These are phyloP conservation scores for Neotropicomus parvogracilis DNA, from an alignment of 1,284 basidiomycete species.

Conservation along the genomic window DNA sequence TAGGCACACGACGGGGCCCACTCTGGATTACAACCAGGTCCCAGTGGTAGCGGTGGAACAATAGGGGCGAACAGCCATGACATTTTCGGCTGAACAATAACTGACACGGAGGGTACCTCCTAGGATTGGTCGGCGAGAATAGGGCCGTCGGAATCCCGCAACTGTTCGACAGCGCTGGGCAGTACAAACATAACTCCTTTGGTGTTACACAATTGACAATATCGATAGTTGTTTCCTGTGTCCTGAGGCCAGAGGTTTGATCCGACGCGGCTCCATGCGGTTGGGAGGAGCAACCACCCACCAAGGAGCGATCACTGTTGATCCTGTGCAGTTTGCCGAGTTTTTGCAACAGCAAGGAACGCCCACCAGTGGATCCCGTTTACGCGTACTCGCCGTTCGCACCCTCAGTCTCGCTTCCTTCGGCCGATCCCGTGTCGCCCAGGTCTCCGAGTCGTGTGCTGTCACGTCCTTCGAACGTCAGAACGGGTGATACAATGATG, in stretches of 20 bases:
- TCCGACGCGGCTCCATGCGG: conserved; percentile 3
- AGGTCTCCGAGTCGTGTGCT: not conserved
- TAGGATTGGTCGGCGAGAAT: conserved; percentile 13
- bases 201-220: conserved; percentile 7
- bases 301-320: conserved; percentile 1
- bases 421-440: conserved; percentile 1
- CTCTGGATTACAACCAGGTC: not conserved
- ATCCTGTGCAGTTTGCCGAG: conserved; percentile 3
- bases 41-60: conserved; percentile 1
- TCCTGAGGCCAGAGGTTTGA: conserved; percentile 3
- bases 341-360: conserved; percentile 4
- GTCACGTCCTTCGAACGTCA: conserved; percentile 3
- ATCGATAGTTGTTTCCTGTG: conserved; percentile 13
- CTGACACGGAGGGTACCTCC: not conserved
- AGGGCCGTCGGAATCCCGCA: conserved; percentile 5
- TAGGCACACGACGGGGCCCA: not conserved
- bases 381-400: conserved; percentile 8
- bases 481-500: not conserved
- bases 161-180: too few species aligned
- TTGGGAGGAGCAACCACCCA: not conserved
- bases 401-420: not conserved
- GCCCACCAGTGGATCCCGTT: not conserved
- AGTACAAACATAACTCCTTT: conserved; percentile 9
- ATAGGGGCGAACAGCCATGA: not conserved
- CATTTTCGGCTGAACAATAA: not conserved